These are phyloP conservation scores for Alternaria sp. DNA, from an alignment of 2,329 filamentous ascomycete species.

Conservation along the genomic window DNA sequence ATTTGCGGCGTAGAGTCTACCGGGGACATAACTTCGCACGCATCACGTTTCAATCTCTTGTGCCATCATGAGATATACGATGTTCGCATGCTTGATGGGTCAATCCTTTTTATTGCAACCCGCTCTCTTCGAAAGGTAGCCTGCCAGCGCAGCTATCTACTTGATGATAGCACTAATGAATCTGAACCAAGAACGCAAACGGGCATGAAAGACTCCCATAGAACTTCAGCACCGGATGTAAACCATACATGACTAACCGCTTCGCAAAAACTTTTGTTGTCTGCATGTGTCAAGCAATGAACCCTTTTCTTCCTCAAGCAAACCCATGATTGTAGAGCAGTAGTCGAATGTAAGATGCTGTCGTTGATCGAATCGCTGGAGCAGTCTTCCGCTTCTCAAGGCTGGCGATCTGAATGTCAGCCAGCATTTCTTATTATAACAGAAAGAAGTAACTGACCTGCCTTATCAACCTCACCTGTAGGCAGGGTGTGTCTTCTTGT, in stretches of 20 bases:
- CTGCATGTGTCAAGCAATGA: neutral
- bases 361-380: neutral
- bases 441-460: no score
- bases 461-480: neutral
- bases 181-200: neutral
- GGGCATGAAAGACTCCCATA: neutral
- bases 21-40: no score
- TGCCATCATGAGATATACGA: neutral
- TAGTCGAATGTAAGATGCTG: neutral
- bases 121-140: neutral
- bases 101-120: neutral
- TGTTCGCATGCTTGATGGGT: no score
- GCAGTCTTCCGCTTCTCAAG: neutral
- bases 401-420: no score
- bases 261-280: neutral
- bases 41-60: no score
- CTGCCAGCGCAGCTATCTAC: neutral
- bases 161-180: neutral
- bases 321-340: neutral
- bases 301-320: neutral
- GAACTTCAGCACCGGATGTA: neutral
- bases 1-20: slow-evolving; percentile 12
- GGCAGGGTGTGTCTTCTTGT: neutral
- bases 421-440: no score
- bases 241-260: neutral